Percentiles rank a stretch among this genome's conserved stretches.
phyloP scores from a whole-genome alignment of 768 basidiomycete genomes.

The Leccinum disarticulatum region DNA sequence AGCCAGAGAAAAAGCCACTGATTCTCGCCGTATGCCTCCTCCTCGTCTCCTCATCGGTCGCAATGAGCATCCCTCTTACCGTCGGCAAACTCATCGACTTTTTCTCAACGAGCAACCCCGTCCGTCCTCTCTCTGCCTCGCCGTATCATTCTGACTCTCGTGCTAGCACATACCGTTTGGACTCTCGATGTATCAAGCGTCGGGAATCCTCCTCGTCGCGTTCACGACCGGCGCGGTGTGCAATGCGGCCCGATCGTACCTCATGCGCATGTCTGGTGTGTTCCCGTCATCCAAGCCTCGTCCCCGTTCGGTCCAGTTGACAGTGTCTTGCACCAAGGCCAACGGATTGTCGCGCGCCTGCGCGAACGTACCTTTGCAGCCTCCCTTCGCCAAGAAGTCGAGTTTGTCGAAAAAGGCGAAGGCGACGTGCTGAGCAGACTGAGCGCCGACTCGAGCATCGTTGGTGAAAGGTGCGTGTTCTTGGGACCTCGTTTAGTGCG shows the following conservation, averaged over 20 bases:
- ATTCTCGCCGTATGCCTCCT: slow-evolving; percentile 75
- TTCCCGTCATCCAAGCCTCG: neutral
- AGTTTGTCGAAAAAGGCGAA: slow-evolving; percentile 89
- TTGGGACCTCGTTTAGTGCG: neutral
- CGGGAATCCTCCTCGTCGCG: slow-evolving; percentile 63
- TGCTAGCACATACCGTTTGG: slow-evolving; percentile 74
- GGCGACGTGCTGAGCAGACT: slow-evolving; percentile 92
- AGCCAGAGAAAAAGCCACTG: slow-evolving; percentile 78
- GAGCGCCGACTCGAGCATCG: slow-evolving; percentile 88
- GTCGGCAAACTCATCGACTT: slow-evolving; percentile 94
- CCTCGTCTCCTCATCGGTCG: slow-evolving; percentile 84
- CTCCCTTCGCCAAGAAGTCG: slow-evolving; percentile 87
- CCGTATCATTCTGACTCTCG: neutral
- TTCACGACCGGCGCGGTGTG: slow-evolving; percentile 88
- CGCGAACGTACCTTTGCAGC: slow-evolving; percentile 81
- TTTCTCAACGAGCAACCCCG: slow-evolving; percentile 74
- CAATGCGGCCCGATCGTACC: slow-evolving; percentile 78
- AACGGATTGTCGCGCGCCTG: slow-evolving; percentile 86
- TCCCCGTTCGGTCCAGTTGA: neutral
- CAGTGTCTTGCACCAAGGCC: slow-evolving; percentile 41
- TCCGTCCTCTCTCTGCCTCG: slow-evolving; percentile 28
- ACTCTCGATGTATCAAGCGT: slow-evolving; percentile 78
- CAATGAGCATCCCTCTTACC: slow-evolving; percentile 90
- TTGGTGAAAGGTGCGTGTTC: slow-evolving; percentile 76
- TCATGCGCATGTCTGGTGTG: slow-evolving; percentile 84